Evolutionary conservation across 495 filamentous ascomycete species (phyloP), one percentile per base, ranked within the genome.

Genomic region (Letharia columbiana): DNA sequence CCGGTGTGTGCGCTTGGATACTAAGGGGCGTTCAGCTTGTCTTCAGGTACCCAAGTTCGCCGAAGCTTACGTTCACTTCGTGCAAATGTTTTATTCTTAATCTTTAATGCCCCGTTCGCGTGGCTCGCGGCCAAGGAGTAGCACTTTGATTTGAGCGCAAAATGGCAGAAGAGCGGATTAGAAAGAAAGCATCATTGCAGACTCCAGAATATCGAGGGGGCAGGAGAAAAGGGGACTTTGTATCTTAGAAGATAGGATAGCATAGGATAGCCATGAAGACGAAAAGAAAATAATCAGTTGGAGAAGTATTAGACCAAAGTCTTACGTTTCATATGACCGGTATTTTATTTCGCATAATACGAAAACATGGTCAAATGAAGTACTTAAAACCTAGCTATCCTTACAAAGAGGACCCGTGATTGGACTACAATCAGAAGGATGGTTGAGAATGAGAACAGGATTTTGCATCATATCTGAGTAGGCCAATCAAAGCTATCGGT

Each of bases 61-160:
- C 42, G 63, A 60, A 59, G 52, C 11, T 60, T 59, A 41, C 11
- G 13, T 65, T 59, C 63, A 9, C 52, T 59, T 65, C 54, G 28
- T 65, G 63, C 63, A 59, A 39, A 65, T 59, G 31, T 47, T 59
- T 28, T 59, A 23, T 44, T 60, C 15, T 33, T 65, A 58, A 65
- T 65, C 13, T 65, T 59, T 65, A 65, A 65, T 65, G 52, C 10
- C 28, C 18, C 28, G 6, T 35, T 33, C 28, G 52, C 52, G 13
- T 8, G 28, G 52, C 52, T 56, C 12, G 52, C 31, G 52, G 28
- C 52, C 28, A 33, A 17, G 52, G 28, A 8, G 18, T 17, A 56
- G 52, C 28, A 9, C 11, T 54, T 6, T 31, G 50, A 33, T 33
- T 12, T 13, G 50, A 33, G 28, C 15, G 28, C 28, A 54, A 28